Evolutionary conservation across 805 yeast species (phyloP).

Genomic region (Kluyveromyces dobzhanskii): DNA sequence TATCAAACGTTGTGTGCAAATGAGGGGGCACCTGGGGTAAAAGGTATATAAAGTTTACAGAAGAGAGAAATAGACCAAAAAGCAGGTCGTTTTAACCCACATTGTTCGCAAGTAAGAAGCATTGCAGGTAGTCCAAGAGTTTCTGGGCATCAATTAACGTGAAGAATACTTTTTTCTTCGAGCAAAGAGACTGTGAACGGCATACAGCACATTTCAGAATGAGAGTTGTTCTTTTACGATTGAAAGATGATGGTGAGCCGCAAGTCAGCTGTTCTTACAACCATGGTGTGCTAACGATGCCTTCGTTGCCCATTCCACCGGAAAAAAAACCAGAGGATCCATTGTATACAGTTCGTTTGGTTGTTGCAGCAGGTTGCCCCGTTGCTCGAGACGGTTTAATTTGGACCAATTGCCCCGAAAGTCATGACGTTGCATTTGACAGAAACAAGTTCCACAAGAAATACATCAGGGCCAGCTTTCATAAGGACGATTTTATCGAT

Average conservation of each 20-base stretch:
- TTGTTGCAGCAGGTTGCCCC: constrained; percentile 66
- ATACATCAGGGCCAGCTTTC: constrained; percentile 48
- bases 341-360: constrained; percentile 46
- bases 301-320: constrained; percentile 32
- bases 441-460: constrained; percentile 48
- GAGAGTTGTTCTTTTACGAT: constrained; percentile 29
- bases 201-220: too few relatives aligned
- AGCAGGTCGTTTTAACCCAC: too few relatives aligned
- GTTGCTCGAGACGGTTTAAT: constrained; percentile 64
- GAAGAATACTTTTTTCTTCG: too few relatives aligned
- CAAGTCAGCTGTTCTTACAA: constrained; percentile 24
- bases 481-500: constrained; percentile 51
- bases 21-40: too few relatives aligned
- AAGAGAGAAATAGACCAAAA: too few relatives aligned
- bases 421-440: constrained; percentile 36
- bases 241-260: constrained; percentile 31
- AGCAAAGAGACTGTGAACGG: too few relatives aligned
- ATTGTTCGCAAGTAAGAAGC: too few relatives aligned
- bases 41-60: too few relatives aligned
- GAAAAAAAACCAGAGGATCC: constrained; percentile 33
- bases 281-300: constrained; percentile 34
- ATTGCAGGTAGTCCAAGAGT: too few relatives aligned
- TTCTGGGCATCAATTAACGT: too few relatives aligned
- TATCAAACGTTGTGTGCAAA: too few relatives aligned
- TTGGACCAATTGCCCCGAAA: constrained; percentile 64